Evolutionary conservation across 23 red algal species (phyloP), one percentile per base, ranked within the genome.

Genomic region (Agarophyton chilense): DNA sequence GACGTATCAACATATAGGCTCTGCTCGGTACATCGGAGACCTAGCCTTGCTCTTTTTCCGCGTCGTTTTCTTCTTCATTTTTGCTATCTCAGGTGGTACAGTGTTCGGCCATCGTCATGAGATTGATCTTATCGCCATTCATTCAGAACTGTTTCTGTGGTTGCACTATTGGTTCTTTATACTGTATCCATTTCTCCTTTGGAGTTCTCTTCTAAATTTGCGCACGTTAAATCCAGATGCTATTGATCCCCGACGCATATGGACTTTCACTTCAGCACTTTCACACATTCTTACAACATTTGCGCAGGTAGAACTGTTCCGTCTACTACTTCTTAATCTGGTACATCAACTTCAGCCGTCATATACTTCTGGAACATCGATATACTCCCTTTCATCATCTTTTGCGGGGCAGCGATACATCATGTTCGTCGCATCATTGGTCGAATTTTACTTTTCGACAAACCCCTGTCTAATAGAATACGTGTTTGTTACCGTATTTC

Each of bases 71-170:
- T 38, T 86, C 40, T 53, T 53, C 19, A 67, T 55, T 18, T 64
- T 72, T 17, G 82, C 58, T 21, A 52, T 86, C 26, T 86, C 65
- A 21, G 82, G 56, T 31, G 82, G 82, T 52, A 10, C 73, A 19
- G 47, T 29, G 21, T 71, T 38, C 47, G 61, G 58, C 12, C 60
- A 72, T 42, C 82, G 82, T 22, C 18, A 57, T n/a, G 12, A 63
- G 34, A 36, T 72, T 16, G 41, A 49, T 11, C 11, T 86, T 16
- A 35, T 22, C 16, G 14, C 2, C 34, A 63, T 86, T 45, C 64
- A 52, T 12, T 54, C 28, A 32, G 64, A 86, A 45, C 33, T 86
- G 64, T 86, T 86, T 55, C 45, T 72, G 21, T 86, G 82, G 82
- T 33, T 71, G 21, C 82, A 86, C 19, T 63, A 11, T 42, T 50